Percentiles rank a stretch among this genome's conserved stretches.
These are phyloP conservation scores for Periconia sp. DNA, from an alignment of 2,329 filamentous ascomycete species.

Conservation along the genomic window DNA sequence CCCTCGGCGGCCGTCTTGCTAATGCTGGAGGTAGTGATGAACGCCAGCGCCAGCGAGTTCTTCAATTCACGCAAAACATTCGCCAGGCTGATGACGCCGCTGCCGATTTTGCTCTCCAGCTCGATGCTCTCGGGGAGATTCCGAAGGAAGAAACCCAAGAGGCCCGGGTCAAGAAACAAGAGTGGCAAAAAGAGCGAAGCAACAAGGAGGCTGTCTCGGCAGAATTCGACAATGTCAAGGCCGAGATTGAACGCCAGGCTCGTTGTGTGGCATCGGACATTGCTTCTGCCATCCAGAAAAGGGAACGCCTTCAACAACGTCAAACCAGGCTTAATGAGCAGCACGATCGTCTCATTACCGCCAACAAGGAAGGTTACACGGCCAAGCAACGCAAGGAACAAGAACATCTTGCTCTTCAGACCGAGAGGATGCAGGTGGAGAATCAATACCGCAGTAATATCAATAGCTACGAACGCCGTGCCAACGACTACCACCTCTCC, in stretches of 20 bases:
- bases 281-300: constrained; percentile 67
- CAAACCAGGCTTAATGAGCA: constrained; percentile 76
- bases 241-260: constrained; percentile 66
- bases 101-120: constrained; percentile 61
- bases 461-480: constrained; percentile 45
- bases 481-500: constrained; percentile 45
- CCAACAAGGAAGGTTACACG: constrained; percentile 69
- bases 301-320: constrained; percentile 73
- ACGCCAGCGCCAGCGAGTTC: constrained; percentile 74
- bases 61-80: constrained; percentile 77
- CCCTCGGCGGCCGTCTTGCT: constrained; percentile 68
- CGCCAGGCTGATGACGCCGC: constrained; percentile 71
- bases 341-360: constrained; percentile 71
- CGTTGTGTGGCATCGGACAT: constrained; percentile 70
- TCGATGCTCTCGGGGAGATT: constrained; percentile 69
- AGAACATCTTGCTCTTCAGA: constrained; percentile 45
- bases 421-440: constrained; percentile 42
- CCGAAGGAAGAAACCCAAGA: constrained; percentile 67
- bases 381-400: constrained; percentile 60
- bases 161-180: constrained; percentile 63
- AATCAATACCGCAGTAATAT: constrained; percentile 47
- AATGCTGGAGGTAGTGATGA: constrained; percentile 76
- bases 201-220: constrained; percentile 57
- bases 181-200: constrained; percentile 62
- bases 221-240: constrained; percentile 68